Conservation (phyloP, 1,284 basidiomycete species). For the Moniliella sp. region DNA sequence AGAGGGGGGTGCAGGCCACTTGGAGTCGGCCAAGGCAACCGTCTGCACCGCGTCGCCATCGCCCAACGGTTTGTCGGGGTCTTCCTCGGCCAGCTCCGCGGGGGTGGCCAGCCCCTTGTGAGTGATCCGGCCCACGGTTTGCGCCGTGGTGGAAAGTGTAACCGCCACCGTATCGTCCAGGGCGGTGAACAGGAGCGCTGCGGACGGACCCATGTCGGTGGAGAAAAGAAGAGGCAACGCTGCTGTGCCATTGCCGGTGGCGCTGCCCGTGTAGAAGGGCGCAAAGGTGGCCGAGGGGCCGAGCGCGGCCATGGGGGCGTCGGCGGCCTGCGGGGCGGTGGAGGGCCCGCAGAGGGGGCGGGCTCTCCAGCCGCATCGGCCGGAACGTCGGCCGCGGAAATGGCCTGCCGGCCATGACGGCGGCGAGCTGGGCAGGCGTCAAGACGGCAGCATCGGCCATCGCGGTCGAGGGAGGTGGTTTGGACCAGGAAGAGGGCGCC, state of each 20-base stretch:
- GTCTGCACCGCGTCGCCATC: too few species aligned
- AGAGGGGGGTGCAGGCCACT: background rate
- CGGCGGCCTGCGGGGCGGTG: background rate
- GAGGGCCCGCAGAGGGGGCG: background rate
- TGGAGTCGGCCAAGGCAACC: slow-evolving; percentile 48
- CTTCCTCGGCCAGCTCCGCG: background rate
- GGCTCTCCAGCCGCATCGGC: background rate
- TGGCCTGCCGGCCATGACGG: background rate
- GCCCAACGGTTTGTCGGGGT: background rate
- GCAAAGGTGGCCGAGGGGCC: slow-evolving; percentile 6
- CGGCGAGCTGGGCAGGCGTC: background rate
- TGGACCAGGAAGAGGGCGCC: too few species aligned
- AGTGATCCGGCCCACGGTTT: background rate
- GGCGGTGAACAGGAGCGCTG: background rate
- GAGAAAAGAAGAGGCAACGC: background rate
- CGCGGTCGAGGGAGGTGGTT: background rate
- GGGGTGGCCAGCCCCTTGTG: background rate
- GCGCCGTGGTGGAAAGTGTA: background rate
- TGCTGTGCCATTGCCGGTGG: background rate
- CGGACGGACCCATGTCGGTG: background rate
- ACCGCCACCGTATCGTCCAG: slow-evolving; percentile 1
- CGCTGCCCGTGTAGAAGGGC: slow-evolving; percentile 25
- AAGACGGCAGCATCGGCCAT: background rate
- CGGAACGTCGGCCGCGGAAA: background rate
- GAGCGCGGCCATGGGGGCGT: background rate